These are phyloP conservation scores for Themeda triandra DNA, from an alignment of 176 grass and related monocot species.

Conservation along the genomic window DNA sequence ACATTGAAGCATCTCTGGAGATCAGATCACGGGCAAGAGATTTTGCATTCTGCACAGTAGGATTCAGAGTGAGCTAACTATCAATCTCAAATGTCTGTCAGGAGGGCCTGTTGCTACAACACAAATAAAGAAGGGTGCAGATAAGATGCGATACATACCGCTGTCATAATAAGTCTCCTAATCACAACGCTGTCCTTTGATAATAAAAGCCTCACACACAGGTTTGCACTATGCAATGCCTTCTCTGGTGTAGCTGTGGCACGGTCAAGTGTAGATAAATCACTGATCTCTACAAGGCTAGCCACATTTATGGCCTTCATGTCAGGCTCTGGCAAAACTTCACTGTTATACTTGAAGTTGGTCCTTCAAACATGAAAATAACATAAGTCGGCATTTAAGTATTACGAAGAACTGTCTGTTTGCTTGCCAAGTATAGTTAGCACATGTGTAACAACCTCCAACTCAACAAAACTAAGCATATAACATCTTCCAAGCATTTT, in stretches of 20 bases:
- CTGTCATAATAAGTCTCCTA: conserved; percentile 67
- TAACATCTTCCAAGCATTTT: not conserved
- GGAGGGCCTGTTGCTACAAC: not conserved
- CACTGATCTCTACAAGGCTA: conserved; percentile 28
- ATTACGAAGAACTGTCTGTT: not conserved
- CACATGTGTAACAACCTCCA: not conserved
- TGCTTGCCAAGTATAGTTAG: not conserved
- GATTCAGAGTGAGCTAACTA: not conserved
- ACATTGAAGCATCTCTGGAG: conserved; percentile 45
- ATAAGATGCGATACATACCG: conserved; percentile 33
- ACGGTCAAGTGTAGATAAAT: conserved; percentile 11
- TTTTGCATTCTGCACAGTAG: conserved; percentile 27
- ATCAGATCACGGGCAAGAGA: conserved; percentile 53
- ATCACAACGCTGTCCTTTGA: conserved; percentile 56
- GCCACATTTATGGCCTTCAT: conserved; percentile 14
- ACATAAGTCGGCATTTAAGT: not conserved
- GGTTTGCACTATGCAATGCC: conserved; percentile 37
- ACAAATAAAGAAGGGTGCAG: not conserved
- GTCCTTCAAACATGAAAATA: conserved; percentile 30
- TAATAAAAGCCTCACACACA: conserved; percentile 52
- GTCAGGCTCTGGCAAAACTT: conserved; percentile 22
- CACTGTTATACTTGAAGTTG: conserved; percentile 30
- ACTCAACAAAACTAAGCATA: no score
- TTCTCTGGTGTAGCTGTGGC: conserved; percentile 30
- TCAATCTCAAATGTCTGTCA: not conserved